Conservation (phyloP, 768 basidiomycete genomes). For the Neoboletus brunneissimus region DNA sequence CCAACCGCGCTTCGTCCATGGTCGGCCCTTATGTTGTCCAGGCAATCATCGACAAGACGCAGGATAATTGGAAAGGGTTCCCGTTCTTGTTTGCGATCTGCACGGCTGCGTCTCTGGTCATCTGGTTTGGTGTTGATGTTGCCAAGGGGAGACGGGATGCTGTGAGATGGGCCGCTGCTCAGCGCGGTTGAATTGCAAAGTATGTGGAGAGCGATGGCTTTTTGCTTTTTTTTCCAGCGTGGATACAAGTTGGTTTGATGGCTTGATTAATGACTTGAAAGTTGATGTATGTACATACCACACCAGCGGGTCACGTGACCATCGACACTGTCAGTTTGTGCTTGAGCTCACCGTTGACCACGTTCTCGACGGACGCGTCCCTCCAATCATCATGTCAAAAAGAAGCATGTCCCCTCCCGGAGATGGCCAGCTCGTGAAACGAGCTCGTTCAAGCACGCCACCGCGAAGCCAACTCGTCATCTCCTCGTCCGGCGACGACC, state of each 20-base stretch:
- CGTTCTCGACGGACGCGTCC: neutral
- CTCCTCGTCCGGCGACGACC: constrained; percentile 69
- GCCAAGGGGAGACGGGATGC: constrained; percentile 38
- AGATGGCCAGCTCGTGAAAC: constrained; percentile 58
- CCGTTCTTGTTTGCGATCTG: constrained; percentile 80
- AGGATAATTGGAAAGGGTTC: constrained; percentile 81
- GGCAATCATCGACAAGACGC: constrained; percentile 70
- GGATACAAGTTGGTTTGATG: neutral
- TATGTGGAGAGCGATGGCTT: neutral
- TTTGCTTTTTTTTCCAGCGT: neutral
- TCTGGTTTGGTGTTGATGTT: constrained; percentile 41
- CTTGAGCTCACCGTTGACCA: neutral
- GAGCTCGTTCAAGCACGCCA: constrained; percentile 49
- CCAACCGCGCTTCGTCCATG: constrained; percentile 83
- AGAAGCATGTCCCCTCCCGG: constrained; percentile 56
- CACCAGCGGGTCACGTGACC: too few species aligned
- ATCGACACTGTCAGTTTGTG: neutral
- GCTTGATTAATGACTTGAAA: neutral
- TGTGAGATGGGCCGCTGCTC: constrained; percentile 47
- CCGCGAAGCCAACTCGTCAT: constrained; percentile 70
- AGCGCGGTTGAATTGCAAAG: constrained; percentile 13
- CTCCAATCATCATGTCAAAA: constrained; percentile 60
- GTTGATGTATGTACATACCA: too few species aligned
- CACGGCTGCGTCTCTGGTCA: constrained; percentile 59
- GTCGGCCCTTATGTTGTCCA: constrained; percentile 85